Evolutionary conservation across 2,329 filamentous ascomycete species (phyloP).

Genomic region (Fusarium dlaminii): DNA sequence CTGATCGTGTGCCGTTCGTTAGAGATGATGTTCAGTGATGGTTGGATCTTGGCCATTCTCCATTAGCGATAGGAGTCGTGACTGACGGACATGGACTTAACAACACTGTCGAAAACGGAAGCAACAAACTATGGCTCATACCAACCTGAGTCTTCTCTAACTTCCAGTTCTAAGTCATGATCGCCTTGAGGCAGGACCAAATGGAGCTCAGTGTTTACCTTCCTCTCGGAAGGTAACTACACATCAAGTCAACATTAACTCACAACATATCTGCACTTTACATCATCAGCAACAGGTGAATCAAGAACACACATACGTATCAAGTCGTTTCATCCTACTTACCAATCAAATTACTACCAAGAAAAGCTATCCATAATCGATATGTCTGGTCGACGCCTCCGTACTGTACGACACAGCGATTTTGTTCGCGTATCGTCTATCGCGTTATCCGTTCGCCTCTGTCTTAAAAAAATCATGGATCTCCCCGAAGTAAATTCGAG

Average conservation of each 20-base stretch:
- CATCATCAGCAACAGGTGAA: neutral
- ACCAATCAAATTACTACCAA: neutral
- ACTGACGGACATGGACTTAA: neutral
- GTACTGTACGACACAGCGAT: neutral
- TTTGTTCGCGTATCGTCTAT: neutral
- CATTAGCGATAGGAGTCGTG: neutral
- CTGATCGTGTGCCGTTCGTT: neutral
- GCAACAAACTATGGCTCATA: neutral
- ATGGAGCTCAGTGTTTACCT: neutral
- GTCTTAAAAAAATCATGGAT: neutral
- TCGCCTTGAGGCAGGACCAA: neutral
- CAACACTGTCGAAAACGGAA: neutral
- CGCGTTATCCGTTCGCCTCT: neutral
- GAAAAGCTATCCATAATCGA: neutral
- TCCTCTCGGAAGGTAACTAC: neutral
- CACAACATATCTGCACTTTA: neutral
- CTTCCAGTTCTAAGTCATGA: neutral
- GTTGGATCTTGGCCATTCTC: neutral
- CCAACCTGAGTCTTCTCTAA: neutral
- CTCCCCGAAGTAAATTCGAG: neutral
- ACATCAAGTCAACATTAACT: neutral
- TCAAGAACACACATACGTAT: neutral
- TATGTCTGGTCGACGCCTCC: neutral
- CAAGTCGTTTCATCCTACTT: neutral
- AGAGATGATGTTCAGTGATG: neutral